Conservation (phyloP, 306 rosid genomes). For the Glycyrrhiza uralensis region DNA sequence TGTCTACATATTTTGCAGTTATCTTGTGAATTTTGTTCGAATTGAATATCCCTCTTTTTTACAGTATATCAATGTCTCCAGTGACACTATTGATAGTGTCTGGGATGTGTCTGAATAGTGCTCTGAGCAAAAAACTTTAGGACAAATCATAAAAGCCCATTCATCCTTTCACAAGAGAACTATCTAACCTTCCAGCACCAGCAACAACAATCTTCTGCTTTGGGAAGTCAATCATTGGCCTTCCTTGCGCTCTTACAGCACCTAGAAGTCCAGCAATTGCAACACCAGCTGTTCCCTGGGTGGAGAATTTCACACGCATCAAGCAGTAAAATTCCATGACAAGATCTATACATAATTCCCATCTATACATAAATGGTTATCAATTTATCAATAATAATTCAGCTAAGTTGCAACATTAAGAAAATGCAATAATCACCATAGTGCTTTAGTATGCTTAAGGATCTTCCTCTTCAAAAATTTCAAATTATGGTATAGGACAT, state of each 20-base stretch:
- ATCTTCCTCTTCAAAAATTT: too few relatives aligned
- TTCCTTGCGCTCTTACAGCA: conserved; percentile 99
- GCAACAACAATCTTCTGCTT: conserved; percentile 98
- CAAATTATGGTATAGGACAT: background rate
- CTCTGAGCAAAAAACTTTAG: background rate
- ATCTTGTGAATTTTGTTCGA: background rate
- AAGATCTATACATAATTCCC: conserved; percentile 4
- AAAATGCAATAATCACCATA: background rate
- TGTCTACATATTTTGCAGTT: background rate
- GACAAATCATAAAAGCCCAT: background rate
- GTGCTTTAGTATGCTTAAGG: background rate
- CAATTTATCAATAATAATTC: background rate
- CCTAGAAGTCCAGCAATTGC: conserved; percentile 98
- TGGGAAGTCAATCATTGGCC: conserved; percentile 97
- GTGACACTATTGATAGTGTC: background rate
- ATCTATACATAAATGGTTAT: background rate
- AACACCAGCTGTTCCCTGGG: conserved; percentile 98
- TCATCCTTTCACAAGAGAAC: conserved; percentile 10
- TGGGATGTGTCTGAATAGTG: background rate
- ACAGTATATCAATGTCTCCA: background rate
- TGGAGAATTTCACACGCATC: conserved; percentile 13
- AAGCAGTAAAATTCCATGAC: conserved; percentile 8
- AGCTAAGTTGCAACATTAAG: background rate
- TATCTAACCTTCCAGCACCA: conserved; percentile 96
- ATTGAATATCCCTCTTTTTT: background rate